A percentile compares a stretch with the other conserved stretches of the same genome.
These are phyloP conservation scores for Neospora caninum DNA, from an alignment of 169 alveolate species.

Conservation along the genomic window DNA sequence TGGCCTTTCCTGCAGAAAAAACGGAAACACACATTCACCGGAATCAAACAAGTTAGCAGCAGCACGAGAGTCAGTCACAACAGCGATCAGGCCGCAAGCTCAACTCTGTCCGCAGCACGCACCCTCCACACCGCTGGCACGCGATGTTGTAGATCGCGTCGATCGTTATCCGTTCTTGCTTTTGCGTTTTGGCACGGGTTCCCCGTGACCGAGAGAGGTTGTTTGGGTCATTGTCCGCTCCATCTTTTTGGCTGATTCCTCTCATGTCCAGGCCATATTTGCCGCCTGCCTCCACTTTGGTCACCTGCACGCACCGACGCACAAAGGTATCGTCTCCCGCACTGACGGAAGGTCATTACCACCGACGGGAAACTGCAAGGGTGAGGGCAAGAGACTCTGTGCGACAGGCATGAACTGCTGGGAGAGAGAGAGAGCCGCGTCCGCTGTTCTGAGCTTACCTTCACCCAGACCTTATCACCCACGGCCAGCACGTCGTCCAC, in stretches of 20 bases:
- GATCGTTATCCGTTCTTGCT: neutral
- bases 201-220: neutral
- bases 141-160: constrained; percentile 48
- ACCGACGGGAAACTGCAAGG: neutral
- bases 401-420: neutral
- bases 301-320: constrained; percentile 18
- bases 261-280: constrained; percentile 54
- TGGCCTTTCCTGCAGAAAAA: constrained; percentile 54
- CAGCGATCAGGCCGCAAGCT: neutral
- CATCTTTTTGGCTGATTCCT: constrained; percentile 40
- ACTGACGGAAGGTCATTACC: neutral
- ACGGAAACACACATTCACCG: no score
- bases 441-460: neutral
- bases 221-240: constrained; percentile 44
- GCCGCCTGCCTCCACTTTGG: constrained; percentile 43
- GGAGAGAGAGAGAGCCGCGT: neutral
- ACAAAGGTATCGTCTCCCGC: neutral
- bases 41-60: neutral
- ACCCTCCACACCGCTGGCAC: constrained; percentile 61
- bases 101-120: neutral
- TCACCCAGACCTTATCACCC: constrained; percentile 61
- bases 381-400: neutral
- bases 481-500: constrained; percentile 53
- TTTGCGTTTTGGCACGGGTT: neutral
- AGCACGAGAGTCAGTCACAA: neutral